Evolutionary conservation across 306 rosid genomes (phyloP).

Genomic region (Quercus alba): DNA sequence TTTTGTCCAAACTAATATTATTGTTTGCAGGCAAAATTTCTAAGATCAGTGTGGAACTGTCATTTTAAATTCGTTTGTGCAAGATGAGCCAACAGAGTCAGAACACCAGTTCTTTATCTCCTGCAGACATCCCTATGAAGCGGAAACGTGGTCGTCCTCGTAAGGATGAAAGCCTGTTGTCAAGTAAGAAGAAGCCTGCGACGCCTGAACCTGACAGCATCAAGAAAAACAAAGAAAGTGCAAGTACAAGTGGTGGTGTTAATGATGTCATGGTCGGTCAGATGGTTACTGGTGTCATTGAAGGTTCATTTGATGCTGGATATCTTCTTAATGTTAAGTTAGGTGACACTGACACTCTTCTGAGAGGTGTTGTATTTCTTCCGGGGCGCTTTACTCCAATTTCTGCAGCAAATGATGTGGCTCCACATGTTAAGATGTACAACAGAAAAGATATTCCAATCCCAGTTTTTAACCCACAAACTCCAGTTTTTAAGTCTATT

Average conservation of each 20-base stretch:
- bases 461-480: slow-evolving; percentile 28
- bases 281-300: slow-evolving; percentile 56
- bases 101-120: slow-evolving; percentile 21
- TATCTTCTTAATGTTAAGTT: slow-evolving; percentile 58
- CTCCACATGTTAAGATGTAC: slow-evolving; percentile 50
- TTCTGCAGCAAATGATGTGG: slow-evolving; percentile 51
- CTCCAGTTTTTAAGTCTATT: slow-evolving; percentile 23
- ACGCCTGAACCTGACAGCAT: slow-evolving; percentile 21
- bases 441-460: slow-evolving; percentile 41
- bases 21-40: slow-evolving; percentile 22
- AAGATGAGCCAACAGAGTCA: slow-evolving; percentile 53
- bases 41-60: not conserved
- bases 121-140: slow-evolving; percentile 39
- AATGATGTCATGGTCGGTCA: slow-evolving; percentile 50
- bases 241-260: slow-evolving; percentile 4
- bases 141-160: slow-evolving; percentile 75
- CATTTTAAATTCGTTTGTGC: slow-evolving; percentile 1
- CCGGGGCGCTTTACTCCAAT: slow-evolving; percentile 43
- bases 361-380: slow-evolving; percentile 56
- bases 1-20: not conserved
- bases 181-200: slow-evolving; percentile 11
- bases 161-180: slow-evolving; percentile 35
- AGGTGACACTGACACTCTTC: slow-evolving; percentile 28
- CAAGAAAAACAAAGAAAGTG: slow-evolving; percentile 28
- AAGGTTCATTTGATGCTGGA: slow-evolving; percentile 52